Evolutionary conservation across 805 yeast genomes (phyloP).

Genomic region (Monosporozyma solicola): DNA sequence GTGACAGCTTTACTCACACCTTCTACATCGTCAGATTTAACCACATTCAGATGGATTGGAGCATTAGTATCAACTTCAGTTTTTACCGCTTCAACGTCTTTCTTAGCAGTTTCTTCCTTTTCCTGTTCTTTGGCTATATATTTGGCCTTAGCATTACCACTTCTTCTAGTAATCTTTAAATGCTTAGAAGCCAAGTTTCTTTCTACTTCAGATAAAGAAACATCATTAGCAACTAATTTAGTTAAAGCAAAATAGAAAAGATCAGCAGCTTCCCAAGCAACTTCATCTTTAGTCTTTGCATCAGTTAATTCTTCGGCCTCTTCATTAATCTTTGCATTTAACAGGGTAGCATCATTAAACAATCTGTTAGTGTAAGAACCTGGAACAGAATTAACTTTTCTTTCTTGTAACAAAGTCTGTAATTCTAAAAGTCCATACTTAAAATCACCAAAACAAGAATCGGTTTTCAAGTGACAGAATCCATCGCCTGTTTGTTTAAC

Average conservation of each 20-base stretch:
- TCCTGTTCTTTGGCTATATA: conserved; percentile 36
- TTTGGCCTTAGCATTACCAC: conserved; percentile 90
- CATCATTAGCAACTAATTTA: conserved; percentile 70
- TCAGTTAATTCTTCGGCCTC: conserved; percentile 94
- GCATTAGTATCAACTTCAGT: conserved; percentile 13
- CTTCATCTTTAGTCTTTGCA: conserved; percentile 57
- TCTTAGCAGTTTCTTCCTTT: conserved; percentile 11
- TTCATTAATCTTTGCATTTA: conserved; percentile 83
- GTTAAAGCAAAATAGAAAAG: conserved; percentile 67
- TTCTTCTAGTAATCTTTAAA: conserved; percentile 80
- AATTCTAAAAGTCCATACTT: conserved; percentile 50
- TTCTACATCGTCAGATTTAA: conserved; percentile 18
- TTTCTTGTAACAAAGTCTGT: conserved; percentile 54
- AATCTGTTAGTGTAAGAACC: conserved; percentile 93
- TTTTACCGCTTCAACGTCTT: conserved; percentile 14
- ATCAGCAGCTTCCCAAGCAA: conserved; percentile 98
- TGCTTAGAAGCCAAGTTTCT: conserved; percentile 75
- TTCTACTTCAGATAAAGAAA: conserved; percentile 72
- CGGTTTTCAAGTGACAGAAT: conserved; percentile 77
- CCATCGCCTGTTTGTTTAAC: conserved; percentile 83
- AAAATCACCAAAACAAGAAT: conserved; percentile 73
- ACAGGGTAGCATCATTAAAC: conserved; percentile 64
- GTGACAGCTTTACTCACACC: conserved; percentile 56
- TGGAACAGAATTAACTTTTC: conserved; percentile 62
- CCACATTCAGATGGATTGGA: conserved; percentile 21